phyloP scores from a whole-genome alignment of 148 eudicot genomes.

The Nepenthes mirabilis region DNA sequence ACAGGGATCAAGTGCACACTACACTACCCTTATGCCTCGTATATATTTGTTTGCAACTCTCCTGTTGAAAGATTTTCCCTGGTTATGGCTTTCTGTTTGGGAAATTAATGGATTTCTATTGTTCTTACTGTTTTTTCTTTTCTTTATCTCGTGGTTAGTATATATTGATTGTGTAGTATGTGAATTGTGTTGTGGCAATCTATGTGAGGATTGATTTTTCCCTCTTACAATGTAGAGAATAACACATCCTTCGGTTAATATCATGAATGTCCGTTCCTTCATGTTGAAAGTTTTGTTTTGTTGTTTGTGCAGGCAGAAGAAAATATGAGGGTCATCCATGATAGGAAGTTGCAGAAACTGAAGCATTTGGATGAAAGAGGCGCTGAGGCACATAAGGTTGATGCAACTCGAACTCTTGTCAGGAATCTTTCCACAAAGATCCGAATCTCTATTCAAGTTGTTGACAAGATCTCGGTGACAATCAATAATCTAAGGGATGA shows the following conservation, averaged over 20 bases:
- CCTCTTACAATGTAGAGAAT: not conserved
- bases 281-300: not conserved
- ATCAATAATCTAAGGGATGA: constrained; percentile 83
- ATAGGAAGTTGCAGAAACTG: constrained; percentile 47
- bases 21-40: too few species aligned
- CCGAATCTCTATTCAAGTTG: constrained; percentile 81
- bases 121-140: too few species aligned
- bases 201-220: too few species aligned
- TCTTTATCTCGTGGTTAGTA: too few species aligned
- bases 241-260: not conserved
- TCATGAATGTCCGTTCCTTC: not conserved
- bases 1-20: too few species aligned
- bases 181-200: too few species aligned
- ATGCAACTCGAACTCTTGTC: constrained; percentile 44
- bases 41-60: too few species aligned
- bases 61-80: too few species aligned
- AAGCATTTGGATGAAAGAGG: constrained; percentile 66
- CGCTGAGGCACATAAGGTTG: constrained; percentile 73
- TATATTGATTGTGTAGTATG: too few species aligned
- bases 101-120: too few species aligned
- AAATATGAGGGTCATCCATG: constrained; percentile 79
- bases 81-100: too few species aligned
- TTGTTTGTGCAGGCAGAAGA: constrained; percentile 58
- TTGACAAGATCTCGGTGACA: constrained; percentile 77
- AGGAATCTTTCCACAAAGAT: constrained; percentile 79